A percentile compares a stretch with the other conserved stretches of the same genome.
Evolutionary conservation across 345 rosid species (phyloP).

Genomic region (Citrus reticulata): DNA sequence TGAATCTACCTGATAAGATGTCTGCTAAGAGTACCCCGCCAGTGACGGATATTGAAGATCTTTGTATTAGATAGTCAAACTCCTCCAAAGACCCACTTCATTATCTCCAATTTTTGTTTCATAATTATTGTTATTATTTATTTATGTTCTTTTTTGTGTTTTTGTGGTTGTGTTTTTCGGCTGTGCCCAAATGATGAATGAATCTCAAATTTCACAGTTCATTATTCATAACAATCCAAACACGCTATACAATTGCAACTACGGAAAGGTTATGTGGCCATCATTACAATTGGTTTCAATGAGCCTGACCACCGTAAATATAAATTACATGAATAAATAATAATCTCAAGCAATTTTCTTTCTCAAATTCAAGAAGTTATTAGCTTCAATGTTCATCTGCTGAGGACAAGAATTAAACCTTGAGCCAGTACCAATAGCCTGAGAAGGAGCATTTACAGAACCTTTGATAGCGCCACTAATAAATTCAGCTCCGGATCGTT

Average conservation of each 20-base stretch:
- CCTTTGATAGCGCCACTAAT: background rate
- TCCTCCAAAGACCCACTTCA: background rate
- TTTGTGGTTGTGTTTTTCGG: background rate
- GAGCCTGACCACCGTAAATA: background rate
- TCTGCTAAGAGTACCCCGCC: conserved; percentile 22
- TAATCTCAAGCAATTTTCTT: background rate
- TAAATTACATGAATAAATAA: background rate
- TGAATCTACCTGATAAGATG: conserved; percentile 46
- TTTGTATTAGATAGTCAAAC: conserved; percentile 30
- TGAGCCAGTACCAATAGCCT: conserved; percentile 1
- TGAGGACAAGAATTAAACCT: conserved; percentile 1
- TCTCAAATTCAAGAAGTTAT: background rate
- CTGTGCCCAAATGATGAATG: background rate
- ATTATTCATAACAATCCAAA: background rate
- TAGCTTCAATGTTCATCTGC: background rate
- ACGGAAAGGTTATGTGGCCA: background rate
- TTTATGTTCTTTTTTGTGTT: background rate
- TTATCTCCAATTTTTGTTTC: background rate
- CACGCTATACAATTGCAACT: conserved; percentile 5
- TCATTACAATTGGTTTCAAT: background rate
- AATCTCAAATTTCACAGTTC: background rate
- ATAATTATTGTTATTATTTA: too few relatives aligned
- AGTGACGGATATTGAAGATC: conserved; percentile 84
- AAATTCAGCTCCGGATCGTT: conserved; percentile 17
- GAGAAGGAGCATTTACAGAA: background rate